Percentiles rank a stretch among this genome's conserved stretches.
Evolutionary conservation across 2,329 filamentous ascomycete genomes (phyloP).

Genomic region (Fusarium armeniacum): DNA sequence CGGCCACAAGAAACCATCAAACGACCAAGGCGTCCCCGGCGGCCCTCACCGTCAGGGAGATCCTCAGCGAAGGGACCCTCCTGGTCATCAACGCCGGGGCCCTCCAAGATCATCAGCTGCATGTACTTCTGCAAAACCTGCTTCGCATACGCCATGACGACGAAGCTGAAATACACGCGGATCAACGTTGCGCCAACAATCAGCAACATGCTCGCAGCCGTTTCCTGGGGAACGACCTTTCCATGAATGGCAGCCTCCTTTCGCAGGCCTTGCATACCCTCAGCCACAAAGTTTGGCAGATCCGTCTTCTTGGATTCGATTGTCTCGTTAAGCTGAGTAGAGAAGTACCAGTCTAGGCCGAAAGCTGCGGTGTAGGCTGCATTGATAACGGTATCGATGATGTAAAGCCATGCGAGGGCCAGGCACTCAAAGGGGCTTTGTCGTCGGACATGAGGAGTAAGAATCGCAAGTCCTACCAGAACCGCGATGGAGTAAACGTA

Average conservation of each 20-base stretch:
- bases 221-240: slow-evolving; percentile 66
- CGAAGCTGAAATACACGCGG: slow-evolving; percentile 84
- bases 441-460: slow-evolving; percentile 84
- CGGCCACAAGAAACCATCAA: slow-evolving; percentile 80
- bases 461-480: slow-evolving; percentile 75
- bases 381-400: slow-evolving; percentile 86
- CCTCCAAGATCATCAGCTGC: slow-evolving; percentile 63
- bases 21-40: slow-evolving; percentile 83
- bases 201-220: slow-evolving; percentile 80
- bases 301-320: slow-evolving; percentile 43
- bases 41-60: slow-evolving; percentile 82
- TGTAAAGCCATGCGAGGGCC: slow-evolving; percentile 86
- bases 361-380: slow-evolving; percentile 85
- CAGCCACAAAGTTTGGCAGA: slow-evolving; percentile 50
- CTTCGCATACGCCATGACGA: slow-evolving; percentile 87
- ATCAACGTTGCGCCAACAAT: slow-evolving; percentile 81
- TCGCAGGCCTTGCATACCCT: slow-evolving; percentile 54
- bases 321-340: slow-evolving; percentile 66
- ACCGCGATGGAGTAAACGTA: slow-evolving; percentile 88
- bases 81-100: slow-evolving; percentile 61
- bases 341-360: slow-evolving; percentile 86
- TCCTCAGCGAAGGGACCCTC: slow-evolving; percentile 77
- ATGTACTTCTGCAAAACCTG: slow-evolving; percentile 78
- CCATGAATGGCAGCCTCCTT: slow-evolving; percentile 54
- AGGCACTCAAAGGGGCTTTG: slow-evolving; percentile 85